Evolutionary conservation across 192 early-diverging fungal genomes (phyloP).

Genomic region (Coemansia sp.): DNA sequence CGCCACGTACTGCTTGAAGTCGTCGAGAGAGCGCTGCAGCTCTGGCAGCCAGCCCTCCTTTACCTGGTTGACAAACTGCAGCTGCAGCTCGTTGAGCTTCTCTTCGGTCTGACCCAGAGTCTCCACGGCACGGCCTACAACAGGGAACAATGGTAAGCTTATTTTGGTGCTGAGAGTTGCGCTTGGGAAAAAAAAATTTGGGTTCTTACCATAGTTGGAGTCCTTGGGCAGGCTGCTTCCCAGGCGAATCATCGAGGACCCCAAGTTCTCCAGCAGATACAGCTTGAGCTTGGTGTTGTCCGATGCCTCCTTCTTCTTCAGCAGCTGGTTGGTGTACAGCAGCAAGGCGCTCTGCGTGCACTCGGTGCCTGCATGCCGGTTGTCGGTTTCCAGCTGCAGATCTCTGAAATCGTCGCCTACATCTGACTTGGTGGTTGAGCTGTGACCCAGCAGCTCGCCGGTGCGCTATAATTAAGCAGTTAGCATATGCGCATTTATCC

Average conservation of each 20-base stretch:
- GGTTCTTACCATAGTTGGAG: slow-evolving; percentile 49
- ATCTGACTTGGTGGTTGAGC: slow-evolving; percentile 60
- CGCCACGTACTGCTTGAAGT: slow-evolving; percentile 54
- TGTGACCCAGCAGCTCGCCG: slow-evolving; percentile 75
- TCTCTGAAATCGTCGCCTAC: slow-evolving; percentile 80
- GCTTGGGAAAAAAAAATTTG: background rate
- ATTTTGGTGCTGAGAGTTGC: background rate
- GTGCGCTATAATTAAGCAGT: slow-evolving; percentile 43
- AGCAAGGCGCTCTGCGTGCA: slow-evolving; percentile 58
- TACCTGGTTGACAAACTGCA: slow-evolving; percentile 53
- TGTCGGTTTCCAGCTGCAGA: slow-evolving; percentile 71
- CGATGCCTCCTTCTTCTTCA: slow-evolving; percentile 66
- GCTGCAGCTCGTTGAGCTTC: slow-evolving; percentile 40
- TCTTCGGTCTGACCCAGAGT: slow-evolving; percentile 57
- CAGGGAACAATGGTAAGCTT: background rate
- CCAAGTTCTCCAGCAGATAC: slow-evolving; percentile 63
- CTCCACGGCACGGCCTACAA: slow-evolving; percentile 37
- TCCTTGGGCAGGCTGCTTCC: slow-evolving; percentile 56
- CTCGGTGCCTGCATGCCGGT: slow-evolving; percentile 62
- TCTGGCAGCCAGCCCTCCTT: slow-evolving; percentile 54
- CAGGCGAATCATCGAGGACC: slow-evolving; percentile 60
- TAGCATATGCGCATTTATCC: background rate
- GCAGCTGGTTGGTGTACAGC: slow-evolving; percentile 51
- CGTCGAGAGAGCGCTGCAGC: slow-evolving; percentile 53
- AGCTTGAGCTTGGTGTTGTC: slow-evolving; percentile 64